These are phyloP conservation scores for Camellia lanceoleosa DNA, from an alignment of 148 eudicot species.

Conservation along the genomic window DNA sequence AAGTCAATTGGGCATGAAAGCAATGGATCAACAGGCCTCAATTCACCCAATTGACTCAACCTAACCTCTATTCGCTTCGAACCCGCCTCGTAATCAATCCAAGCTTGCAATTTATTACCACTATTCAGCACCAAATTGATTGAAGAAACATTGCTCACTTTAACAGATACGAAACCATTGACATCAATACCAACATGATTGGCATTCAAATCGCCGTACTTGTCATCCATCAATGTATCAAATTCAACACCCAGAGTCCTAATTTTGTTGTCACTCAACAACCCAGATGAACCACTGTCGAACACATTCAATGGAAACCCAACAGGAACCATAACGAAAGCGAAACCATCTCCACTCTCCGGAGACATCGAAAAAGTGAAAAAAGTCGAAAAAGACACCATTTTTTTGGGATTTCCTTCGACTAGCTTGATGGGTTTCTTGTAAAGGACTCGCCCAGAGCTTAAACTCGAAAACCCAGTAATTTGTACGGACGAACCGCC, in stretches of 20 bases:
- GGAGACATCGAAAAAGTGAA: constrained; percentile 66
- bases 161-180: constrained; percentile 48
- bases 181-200: constrained; percentile 63
- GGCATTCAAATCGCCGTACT: constrained; percentile 51
- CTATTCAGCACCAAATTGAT: constrained; percentile 45
- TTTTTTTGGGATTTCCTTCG: constrained; percentile 30
- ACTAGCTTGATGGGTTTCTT: constrained; percentile 57
- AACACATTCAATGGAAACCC: constrained; percentile 37
- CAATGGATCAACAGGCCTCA: constrained; percentile 51
- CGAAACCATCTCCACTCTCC: constrained; percentile 57
- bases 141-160: constrained; percentile 42
- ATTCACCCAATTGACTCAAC: constrained; percentile 35
- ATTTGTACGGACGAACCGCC: constrained; percentile 47
- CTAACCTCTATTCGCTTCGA: constrained; percentile 66
- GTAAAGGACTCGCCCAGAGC: constrained; percentile 63
- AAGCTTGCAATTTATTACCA: constrained; percentile 61
- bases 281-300: constrained; percentile 57
- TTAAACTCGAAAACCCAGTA: constrained; percentile 40
- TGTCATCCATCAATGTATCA: constrained; percentile 49
- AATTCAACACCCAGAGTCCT: constrained; percentile 60
- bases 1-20: constrained; percentile 55
- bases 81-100: constrained; percentile 81
- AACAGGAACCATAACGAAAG: constrained; percentile 53
- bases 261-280: constrained; percentile 30
- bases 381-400: constrained; percentile 58